Conservation (phyloP, 2,329 filamentous ascomycete genomes). For the Alternaria brassicicola region DNA sequence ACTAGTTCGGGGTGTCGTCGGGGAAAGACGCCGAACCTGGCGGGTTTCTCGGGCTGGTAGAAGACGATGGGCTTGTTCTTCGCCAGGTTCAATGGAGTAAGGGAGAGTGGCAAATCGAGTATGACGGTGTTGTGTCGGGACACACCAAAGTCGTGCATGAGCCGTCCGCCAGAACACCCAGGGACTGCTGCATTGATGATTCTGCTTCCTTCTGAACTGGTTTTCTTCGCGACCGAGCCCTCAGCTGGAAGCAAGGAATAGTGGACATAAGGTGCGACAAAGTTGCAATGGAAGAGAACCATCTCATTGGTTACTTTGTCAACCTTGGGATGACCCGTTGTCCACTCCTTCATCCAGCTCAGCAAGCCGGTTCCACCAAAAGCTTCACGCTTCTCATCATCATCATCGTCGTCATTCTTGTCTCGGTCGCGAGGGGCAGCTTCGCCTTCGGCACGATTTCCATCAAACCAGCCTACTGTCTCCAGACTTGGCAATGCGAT, state of each 20-base stretch:
- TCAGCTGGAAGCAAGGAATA: slow-evolving; percentile 64
- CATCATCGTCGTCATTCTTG: slow-evolving; percentile 20
- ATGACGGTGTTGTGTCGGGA: slow-evolving; percentile 68
- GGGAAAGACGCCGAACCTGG: slow-evolving; percentile 72
- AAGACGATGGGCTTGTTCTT: slow-evolving; percentile 63
- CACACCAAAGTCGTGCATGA: slow-evolving; percentile 80
- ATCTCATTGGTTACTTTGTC: slow-evolving; percentile 69
- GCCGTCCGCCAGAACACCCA: slow-evolving; percentile 67
- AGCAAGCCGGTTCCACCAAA: slow-evolving; percentile 64
- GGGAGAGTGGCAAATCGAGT: slow-evolving; percentile 70
- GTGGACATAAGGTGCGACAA: slow-evolving; percentile 68
- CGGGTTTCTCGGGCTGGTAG: slow-evolving; percentile 63
- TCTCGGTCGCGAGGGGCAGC: slow-evolving; percentile 29
- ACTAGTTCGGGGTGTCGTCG: slow-evolving; percentile 63
- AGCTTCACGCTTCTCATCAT: slow-evolving; percentile 5
- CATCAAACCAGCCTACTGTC: slow-evolving; percentile 74
- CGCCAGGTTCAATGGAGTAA: slow-evolving; percentile 67
- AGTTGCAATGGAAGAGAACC: slow-evolving; percentile 70
- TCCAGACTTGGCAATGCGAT: slow-evolving; percentile 67
- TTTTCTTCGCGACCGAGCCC: slow-evolving; percentile 14
- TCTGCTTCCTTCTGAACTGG: neutral
- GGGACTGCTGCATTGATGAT: slow-evolving; percentile 63
- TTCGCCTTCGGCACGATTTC: slow-evolving; percentile 61
- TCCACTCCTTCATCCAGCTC: slow-evolving; percentile 72
- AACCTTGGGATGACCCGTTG: slow-evolving; percentile 71